A percentile compares a stretch with the other conserved stretches of the same genome.
These are phyloP conservation scores for Flammula alnicola DNA, from an alignment of 1,284 basidiomycete species.

Conservation along the genomic window DNA sequence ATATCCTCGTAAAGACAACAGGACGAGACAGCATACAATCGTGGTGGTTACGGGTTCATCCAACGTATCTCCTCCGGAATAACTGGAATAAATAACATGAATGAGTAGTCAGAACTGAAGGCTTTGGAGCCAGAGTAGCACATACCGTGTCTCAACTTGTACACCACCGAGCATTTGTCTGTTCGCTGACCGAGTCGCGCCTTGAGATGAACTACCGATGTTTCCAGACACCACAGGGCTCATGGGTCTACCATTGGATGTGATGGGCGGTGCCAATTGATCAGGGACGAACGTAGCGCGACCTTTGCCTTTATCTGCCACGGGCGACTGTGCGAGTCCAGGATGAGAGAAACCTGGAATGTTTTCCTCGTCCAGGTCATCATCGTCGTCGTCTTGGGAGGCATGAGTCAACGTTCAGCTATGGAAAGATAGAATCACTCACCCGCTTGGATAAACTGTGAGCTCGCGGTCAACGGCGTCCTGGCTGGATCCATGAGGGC, in stretches of 20 bases:
- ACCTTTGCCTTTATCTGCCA: conserved; percentile 68
- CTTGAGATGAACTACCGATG: conserved; percentile 59
- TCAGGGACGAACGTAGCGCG: conserved; percentile 57
- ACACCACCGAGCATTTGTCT: conserved; percentile 82
- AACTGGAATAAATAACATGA: conserved; percentile 49
- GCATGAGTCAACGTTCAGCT: background rate
- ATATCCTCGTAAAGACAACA: background rate
- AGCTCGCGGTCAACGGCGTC: conserved; percentile 62
- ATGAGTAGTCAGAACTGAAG: no score
- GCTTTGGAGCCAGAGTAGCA: background rate
- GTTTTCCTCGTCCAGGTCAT: conserved; percentile 77
- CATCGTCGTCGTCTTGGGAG: conserved; percentile 82
- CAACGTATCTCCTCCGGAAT: conserved; percentile 82
- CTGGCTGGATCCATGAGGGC: conserved; percentile 38
- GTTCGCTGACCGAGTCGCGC: conserved; percentile 40
- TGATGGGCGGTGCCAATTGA: conserved; percentile 51
- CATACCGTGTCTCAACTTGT: conserved; percentile 83
- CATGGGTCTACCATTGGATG: conserved; percentile 14
- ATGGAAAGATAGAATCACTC: conserved; percentile 16
- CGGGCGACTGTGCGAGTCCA: conserved; percentile 45
- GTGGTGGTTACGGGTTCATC: conserved; percentile 91
- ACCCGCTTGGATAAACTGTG: conserved; percentile 81
- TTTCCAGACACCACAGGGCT: conserved; percentile 63
- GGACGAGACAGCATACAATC: conserved; percentile 63
- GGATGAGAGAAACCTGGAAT: conserved; percentile 80